Evolutionary conservation across 2,329 filamentous ascomycete genomes (phyloP).

Genomic region (Clonostachys rosea): DNA sequence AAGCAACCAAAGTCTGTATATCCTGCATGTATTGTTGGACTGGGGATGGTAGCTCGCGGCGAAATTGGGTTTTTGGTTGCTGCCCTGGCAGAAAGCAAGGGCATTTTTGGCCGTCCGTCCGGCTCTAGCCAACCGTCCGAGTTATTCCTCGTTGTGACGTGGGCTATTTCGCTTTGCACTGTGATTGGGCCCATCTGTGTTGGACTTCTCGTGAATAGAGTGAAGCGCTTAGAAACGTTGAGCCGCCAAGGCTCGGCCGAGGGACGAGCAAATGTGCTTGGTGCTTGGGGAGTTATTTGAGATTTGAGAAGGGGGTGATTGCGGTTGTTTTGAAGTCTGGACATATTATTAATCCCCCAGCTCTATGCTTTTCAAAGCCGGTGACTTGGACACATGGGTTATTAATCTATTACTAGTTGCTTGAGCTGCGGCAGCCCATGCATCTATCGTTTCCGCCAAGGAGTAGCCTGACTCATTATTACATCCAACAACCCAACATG

Average conservation of each 20-base stretch:
- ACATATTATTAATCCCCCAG: too few relatives aligned
- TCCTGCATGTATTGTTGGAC: constrained; percentile 60
- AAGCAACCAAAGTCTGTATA: constrained; percentile 57
- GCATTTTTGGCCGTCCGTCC: constrained; percentile 24
- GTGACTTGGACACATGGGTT: too few relatives aligned
- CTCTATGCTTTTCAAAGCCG: too few relatives aligned
- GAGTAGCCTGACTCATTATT: too few relatives aligned
- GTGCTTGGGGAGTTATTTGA: background rate
- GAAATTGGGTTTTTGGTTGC: constrained; percentile 78
- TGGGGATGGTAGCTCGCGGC: constrained; percentile 69
- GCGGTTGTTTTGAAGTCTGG: background rate
- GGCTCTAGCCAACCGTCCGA: constrained; percentile 17
- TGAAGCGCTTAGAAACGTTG: constrained; percentile 25
- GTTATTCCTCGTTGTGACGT: constrained; percentile 47
- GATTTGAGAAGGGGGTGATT: background rate
- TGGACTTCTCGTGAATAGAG: constrained; percentile 36
- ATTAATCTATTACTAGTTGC: too few relatives aligned
- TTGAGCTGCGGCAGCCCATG: too few relatives aligned
- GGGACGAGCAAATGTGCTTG: background rate
- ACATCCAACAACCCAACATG: too few relatives aligned
- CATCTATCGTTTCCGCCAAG: too few relatives aligned
- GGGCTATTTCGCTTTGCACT: constrained; percentile 52
- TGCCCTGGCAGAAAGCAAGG: constrained; percentile 55
- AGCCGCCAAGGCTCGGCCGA: background rate
- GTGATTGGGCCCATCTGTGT: constrained; percentile 43